These are phyloP conservation scores for Arthrobotrys iridis DNA, from an alignment of 2,329 filamentous ascomycete genomes.

Conservation along the genomic window DNA sequence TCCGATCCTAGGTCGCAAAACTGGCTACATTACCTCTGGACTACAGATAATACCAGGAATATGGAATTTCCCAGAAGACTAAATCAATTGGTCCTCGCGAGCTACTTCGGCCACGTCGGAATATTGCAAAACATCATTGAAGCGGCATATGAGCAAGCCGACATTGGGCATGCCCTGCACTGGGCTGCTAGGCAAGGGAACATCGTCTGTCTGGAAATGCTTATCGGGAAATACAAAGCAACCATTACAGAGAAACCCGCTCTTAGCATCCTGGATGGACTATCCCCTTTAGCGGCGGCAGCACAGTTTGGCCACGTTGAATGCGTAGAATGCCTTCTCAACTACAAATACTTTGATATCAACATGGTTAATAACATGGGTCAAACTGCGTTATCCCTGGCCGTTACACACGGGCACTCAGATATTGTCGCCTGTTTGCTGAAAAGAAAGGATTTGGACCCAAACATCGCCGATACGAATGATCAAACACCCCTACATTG, in stretches of 20 bases:
- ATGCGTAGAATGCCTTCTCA: neutral
- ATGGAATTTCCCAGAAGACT: neutral
- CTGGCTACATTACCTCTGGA: constrained; percentile 12
- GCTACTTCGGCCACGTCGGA: constrained; percentile 14
- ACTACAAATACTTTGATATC: neutral
- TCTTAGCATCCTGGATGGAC: neutral
- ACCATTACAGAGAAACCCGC: neutral
- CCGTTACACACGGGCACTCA: constrained; percentile 1
- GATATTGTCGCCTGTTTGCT: constrained; percentile 5
- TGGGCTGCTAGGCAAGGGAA: constrained; percentile 20
- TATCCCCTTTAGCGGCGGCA: constrained; percentile 9
- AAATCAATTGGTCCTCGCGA: neutral
- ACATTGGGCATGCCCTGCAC: neutral
- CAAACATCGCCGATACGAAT: neutral
- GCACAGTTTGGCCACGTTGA: constrained; percentile 5
- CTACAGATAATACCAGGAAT: neutral
- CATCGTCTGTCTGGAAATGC: neutral
- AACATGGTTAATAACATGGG: neutral
- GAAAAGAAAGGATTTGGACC: constrained; percentile 6
- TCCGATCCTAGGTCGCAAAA: neutral
- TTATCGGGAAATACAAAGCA: neutral
- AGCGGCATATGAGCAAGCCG: neutral
- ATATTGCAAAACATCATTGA: neutral
- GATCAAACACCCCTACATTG: constrained; percentile 6
- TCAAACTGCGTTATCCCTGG: constrained; percentile 6